Percentiles rank a stretch among this genome's conserved stretches.
Conservation (phyloP, 139 green algal genomes). For the Chlamydomonas eustigma region DNA sequence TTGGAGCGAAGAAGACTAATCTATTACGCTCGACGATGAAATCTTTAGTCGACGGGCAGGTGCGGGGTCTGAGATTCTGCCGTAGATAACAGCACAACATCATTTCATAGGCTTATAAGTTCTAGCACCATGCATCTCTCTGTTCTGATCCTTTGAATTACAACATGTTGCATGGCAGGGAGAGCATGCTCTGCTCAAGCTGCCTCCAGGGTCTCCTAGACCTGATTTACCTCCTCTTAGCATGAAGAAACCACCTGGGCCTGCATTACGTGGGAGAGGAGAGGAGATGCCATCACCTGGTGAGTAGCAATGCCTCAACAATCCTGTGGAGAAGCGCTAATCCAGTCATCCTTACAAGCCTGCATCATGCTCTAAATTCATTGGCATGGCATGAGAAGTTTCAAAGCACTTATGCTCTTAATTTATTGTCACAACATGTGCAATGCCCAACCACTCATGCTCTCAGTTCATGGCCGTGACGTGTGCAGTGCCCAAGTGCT, state of each 20-base stretch:
- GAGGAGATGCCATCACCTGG: no score
- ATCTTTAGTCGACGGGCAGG: not conserved
- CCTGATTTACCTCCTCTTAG: slow-evolving; percentile 26
- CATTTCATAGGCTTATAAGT: not conserved
- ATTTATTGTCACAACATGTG: no score
- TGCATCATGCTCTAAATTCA: no score
- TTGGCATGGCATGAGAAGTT: no score
- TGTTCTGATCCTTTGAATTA: not conserved
- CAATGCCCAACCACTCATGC: no score
- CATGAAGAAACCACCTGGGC: not conserved
- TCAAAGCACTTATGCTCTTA: no score
- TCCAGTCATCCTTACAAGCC: no score
- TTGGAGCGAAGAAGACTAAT: slow-evolving; percentile 16
- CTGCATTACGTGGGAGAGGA: not conserved
- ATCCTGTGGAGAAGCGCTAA: no score
- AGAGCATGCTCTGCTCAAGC: not conserved
- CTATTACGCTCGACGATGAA: slow-evolving; percentile 9
- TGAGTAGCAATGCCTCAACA: no score
- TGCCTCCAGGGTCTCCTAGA: slow-evolving; percentile 10
- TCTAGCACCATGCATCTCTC: not conserved
- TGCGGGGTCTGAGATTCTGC: not conserved
- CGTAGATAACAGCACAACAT: no score
- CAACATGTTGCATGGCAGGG: not conserved
- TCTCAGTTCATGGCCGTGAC: no score
- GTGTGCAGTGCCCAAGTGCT: no score